Percentiles rank a stretch among this genome's conserved stretches.
phyloP scores from a whole-genome alignment of 768 basidiomycete species.

The Tulasnella sp. region DNA sequence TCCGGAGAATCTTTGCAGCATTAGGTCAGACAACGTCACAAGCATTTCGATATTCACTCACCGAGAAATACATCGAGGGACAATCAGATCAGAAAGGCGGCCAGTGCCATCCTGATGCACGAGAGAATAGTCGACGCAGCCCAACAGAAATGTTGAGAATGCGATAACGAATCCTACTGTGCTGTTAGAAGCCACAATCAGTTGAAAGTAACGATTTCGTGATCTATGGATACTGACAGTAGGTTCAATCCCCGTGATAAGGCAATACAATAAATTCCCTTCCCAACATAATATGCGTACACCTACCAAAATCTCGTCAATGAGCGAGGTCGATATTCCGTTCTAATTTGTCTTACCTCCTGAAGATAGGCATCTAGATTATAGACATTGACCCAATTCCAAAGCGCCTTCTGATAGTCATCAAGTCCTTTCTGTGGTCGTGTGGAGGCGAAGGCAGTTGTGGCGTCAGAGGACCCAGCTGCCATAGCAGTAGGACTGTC shows the following conservation, averaged over 20 bases:
- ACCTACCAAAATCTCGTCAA: constrained; percentile 23
- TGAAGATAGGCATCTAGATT: constrained; percentile 93
- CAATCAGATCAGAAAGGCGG: constrained; percentile 68
- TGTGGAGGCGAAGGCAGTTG: constrained; percentile 8
- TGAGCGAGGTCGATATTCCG: neutral
- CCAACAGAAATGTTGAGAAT: constrained; percentile 94
- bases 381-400: constrained; percentile 99
- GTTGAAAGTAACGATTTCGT: neutral
- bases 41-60: constrained; percentile 29
- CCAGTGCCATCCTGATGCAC: constrained; percentile 58
- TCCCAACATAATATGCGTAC: constrained; percentile 92
- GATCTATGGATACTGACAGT: constrained; percentile 56
- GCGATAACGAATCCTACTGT: constrained; percentile 96
- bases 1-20: constrained; percentile 57
- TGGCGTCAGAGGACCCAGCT: neutral
- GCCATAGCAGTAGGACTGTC: constrained; percentile 25
- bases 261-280: constrained; percentile 92
- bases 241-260: constrained; percentile 86
- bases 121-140: constrained; percentile 86
- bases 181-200: constrained; percentile 34
- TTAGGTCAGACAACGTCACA: neutral
- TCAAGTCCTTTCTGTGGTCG: constrained; percentile 45
- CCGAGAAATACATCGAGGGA: constrained; percentile 77
- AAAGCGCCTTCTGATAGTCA: constrained; percentile 81
- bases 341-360: constrained; percentile 43